Percentiles rank a stretch among this genome's conserved stretches.
These are phyloP conservation scores for Russula sp. DNA, from an alignment of 768 basidiomycete species.

Conservation along the genomic window DNA sequence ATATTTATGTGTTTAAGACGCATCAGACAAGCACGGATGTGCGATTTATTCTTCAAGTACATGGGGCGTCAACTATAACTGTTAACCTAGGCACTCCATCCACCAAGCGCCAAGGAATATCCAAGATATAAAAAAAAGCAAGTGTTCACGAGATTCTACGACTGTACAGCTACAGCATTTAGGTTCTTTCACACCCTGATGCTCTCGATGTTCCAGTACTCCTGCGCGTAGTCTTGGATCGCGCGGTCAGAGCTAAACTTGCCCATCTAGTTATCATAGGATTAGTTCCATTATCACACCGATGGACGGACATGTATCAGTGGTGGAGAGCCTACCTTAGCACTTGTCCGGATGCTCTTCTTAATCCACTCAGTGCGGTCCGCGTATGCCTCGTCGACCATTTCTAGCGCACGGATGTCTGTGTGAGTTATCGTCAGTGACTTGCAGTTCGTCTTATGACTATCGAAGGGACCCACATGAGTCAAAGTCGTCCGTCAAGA, in stretches of 20 bases:
- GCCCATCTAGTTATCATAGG: constrained; percentile 60
- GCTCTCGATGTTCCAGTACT: constrained; percentile 74
- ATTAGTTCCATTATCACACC: not conserved
- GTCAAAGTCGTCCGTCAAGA: constrained; percentile 90
- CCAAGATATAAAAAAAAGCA: constrained; percentile 3
- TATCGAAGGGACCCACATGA: constrained; percentile 52
- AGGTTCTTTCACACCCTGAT: constrained; percentile 18
- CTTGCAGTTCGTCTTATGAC: not conserved
- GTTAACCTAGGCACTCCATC: not conserved
- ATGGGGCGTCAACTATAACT: not conserved
- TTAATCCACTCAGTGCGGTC: constrained; percentile 87
- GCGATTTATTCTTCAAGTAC: constrained; percentile 5
- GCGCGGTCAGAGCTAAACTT: constrained; percentile 95
- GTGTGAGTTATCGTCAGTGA: not conserved
- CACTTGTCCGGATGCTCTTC: constrained; percentile 81
- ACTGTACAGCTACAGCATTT: constrained; percentile 6
- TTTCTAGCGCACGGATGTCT: constrained; percentile 76
- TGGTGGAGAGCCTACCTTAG: constrained; percentile 45
- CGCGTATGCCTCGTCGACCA: constrained; percentile 86
- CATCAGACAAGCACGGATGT: not conserved
- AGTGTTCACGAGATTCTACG: constrained; percentile 1
- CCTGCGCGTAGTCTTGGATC: constrained; percentile 88
- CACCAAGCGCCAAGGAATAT: not conserved
- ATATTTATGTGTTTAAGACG: not conserved
- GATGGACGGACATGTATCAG: not conserved